These are phyloP conservation scores for Termitomyces sp. DNA, from an alignment of 768 basidiomycete genomes.

Conservation along the genomic window DNA sequence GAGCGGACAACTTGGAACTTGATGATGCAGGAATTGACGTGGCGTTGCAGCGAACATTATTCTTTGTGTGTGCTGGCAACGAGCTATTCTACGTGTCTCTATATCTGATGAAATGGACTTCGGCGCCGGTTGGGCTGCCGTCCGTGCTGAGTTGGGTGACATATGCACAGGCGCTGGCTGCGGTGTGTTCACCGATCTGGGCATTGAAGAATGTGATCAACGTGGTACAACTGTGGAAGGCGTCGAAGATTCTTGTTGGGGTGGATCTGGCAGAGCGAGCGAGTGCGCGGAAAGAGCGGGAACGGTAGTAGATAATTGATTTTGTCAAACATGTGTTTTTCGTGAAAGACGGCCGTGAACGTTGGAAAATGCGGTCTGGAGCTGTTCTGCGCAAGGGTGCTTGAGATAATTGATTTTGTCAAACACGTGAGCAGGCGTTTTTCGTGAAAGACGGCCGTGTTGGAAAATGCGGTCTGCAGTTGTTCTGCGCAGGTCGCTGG, in stretches of 20 bases:
- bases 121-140: slow-evolving; percentile 60
- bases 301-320: slow-evolving; percentile 9
- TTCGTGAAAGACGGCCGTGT: slow-evolving; percentile 13
- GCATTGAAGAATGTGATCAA: slow-evolving; percentile 89
- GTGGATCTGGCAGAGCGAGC: slow-evolving; percentile 88
- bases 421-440: slow-evolving; percentile 7
- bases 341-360: slow-evolving; percentile 16
- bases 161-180: slow-evolving; percentile 74
- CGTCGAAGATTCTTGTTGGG: slow-evolving; percentile 90
- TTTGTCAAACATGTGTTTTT: slow-evolving; percentile 7
- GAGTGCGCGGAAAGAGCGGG: slow-evolving; percentile 46
- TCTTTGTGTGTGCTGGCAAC: slow-evolving; percentile 91
- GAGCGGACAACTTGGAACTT: slow-evolving; percentile 25
- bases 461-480: slow-evolving; percentile 35
- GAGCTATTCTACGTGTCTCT: slow-evolving; percentile 94
- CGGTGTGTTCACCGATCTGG: slow-evolving; percentile 63
- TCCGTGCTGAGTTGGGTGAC: slow-evolving; percentile 40
- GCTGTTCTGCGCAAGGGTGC: slow-evolving; percentile 33
- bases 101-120: slow-evolving; percentile 88
- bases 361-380: slow-evolving; percentile 33
- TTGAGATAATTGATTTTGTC: neutral
- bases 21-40: neutral
- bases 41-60: slow-evolving; percentile 66
- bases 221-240: slow-evolving; percentile 96
- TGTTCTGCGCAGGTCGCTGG: slow-evolving; percentile 32